Evolutionary conservation across 805 yeast species (phyloP).

Genomic region (Aciculoconidium aculeatum): DNA sequence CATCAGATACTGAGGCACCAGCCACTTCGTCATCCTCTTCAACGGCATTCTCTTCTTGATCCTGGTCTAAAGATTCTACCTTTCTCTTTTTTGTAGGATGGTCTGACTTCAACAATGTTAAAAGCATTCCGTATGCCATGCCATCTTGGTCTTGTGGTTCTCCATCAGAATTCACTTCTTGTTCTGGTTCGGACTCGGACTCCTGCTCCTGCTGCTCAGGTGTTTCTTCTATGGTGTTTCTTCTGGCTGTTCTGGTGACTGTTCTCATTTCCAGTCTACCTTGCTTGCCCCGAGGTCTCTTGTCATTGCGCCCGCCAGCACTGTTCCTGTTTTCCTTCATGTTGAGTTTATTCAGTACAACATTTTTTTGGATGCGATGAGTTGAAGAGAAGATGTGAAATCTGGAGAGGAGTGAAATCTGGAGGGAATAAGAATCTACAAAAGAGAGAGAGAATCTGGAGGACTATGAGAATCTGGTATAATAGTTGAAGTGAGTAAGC

Average conservation of each 20-base stretch:
- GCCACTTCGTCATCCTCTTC: constrained; percentile 13
- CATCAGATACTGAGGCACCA: constrained; percentile 7
- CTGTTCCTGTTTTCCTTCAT: too few relatives aligned
- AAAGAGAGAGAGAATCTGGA: too few relatives aligned
- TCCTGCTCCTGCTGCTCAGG: constrained; percentile 12
- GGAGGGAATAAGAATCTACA: too few relatives aligned
- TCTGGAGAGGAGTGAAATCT: too few relatives aligned
- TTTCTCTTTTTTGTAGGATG: constrained; percentile 17
- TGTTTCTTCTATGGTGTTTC: constrained; percentile 16
- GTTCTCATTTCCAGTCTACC: constrained; percentile 62
- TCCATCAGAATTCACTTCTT: constrained; percentile 11
- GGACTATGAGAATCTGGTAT: too few relatives aligned
- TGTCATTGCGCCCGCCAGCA: too few relatives aligned
- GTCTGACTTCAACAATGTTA: constrained; percentile 53
- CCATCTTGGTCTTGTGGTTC: constrained; percentile 19
- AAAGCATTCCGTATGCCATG: constrained; percentile 59
- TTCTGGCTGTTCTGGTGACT: constrained; percentile 50
- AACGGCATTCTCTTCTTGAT: constrained; percentile 6
- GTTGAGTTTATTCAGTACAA: too few relatives aligned
- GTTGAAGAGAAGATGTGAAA: too few relatives aligned
- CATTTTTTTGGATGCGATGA: too few relatives aligned
- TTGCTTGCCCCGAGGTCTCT: constrained; percentile 22
- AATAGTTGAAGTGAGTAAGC: too few relatives aligned
- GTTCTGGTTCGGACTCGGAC: constrained; percentile 3
- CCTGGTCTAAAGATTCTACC: constrained; percentile 5